Percentiles rank a stretch among this genome's conserved stretches.
Evolutionary conservation across 225 moss, liverwort and hornwort species (phyloP).

Genomic region (Marchantia polymorpha): DNA sequence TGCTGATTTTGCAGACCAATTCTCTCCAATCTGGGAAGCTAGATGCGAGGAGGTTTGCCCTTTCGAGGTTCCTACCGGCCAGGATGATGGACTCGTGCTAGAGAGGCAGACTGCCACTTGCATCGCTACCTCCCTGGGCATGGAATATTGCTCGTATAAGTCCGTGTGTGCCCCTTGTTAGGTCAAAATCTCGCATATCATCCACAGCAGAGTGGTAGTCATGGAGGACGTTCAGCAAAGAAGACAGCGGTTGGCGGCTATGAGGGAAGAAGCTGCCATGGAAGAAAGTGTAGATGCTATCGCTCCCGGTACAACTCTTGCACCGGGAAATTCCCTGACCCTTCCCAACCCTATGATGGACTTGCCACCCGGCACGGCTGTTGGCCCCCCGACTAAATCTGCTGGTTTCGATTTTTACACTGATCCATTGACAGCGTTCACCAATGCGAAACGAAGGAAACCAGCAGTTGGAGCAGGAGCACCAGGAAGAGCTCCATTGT

Average conservation of each 20-base stretch:
- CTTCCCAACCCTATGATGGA: slow-evolving; percentile 32
- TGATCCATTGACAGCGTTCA: slow-evolving; percentile 44
- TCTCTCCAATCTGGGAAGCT: too few relatives aligned
- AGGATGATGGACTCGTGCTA: too few relatives aligned
- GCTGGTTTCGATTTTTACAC: slow-evolving; percentile 47
- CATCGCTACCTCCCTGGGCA: too few relatives aligned
- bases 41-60: too few relatives aligned
- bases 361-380: background rate
- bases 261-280: slow-evolving; percentile 36
- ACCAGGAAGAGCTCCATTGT: background rate
- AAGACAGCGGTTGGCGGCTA: slow-evolving; percentile 39
- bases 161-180: too few relatives aligned
- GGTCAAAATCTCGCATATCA: too few relatives aligned
- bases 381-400: slow-evolving; percentile 4
- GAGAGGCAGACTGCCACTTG: too few relatives aligned
- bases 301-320: background rate
- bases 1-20: too few relatives aligned
- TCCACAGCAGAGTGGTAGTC: background rate
- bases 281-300: background rate
- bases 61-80: too few relatives aligned
- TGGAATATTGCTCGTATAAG: too few relatives aligned
- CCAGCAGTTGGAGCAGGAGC: slow-evolving; percentile 2
- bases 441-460: slow-evolving; percentile 34
- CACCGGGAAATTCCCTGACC: background rate
- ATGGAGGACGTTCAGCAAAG: slow-evolving; percentile 45